Base-by-base conservation (phyloP, 768 basidiomycete genomes). In the Thelephora ganbajun region DNA sequence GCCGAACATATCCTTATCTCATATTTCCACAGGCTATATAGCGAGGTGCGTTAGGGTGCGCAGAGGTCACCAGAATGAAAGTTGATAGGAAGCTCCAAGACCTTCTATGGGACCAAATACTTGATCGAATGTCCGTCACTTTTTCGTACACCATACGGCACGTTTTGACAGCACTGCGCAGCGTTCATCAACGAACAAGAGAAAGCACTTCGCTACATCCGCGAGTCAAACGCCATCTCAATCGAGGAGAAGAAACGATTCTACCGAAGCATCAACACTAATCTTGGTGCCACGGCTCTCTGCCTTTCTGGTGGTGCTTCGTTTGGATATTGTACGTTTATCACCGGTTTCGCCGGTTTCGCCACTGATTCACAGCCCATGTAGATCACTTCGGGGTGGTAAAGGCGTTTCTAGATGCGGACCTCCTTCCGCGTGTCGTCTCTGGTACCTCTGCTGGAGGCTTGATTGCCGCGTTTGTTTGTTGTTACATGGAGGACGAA, bases 291-390 rank as follows among this genome's bases (percentile, higher is more conserved):
- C 3, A 84, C 87, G 35, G 94, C 96, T 0, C 66, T 99, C 4
- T 98, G 94, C 62, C 72, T 99, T 11, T 91, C 87, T n/a, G 96
- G 96, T 13, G 94, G 96, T 5, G 96, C 88, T 6, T 81, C 83
- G 1, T 94, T 97, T 59, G 92, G 91, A 7, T 96, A 94, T 60
- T 97, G 90, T 83, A 63, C 58, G 78, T 56, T n/a, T 19, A 23
- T 11, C n/a, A 12, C 36, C 22, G 30, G 26, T 47, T 7, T 35
- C 34, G 12, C 19, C 33, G 19, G 4, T 30, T 19, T 23, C 7
- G 20, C 6, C 35, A 19, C 22, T 20, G 12, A 5, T 50, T 49
- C 46, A 35, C 39, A 33, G 44, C 55, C 46, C 18, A 19, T 13
- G 48, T 56, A 90, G 83, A 91, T 61, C 88, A 91, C 59, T 77